Base-by-base conservation (phyloP, 345 rosid genomes). In the Eucalyptus fibrosa region DNA sequence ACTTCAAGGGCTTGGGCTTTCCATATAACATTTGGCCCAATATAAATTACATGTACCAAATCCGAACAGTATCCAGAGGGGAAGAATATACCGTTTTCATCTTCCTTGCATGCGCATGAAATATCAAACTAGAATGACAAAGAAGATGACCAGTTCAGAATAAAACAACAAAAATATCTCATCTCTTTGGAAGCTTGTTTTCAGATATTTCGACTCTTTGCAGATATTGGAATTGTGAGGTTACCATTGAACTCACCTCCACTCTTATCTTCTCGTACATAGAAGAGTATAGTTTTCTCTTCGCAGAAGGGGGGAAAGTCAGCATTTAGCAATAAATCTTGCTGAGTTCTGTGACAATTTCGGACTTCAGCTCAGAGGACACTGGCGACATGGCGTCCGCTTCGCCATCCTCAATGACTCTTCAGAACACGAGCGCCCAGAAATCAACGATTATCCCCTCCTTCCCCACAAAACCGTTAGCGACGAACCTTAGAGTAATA, bases 381-480 rank as follows among this genome's bases (percentile, higher is more conserved):
- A 69, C 42, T 9, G 81, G 81, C 81, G 4, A 37, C 82, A 37
- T 72, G 82, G 82, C 28, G 14, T 40, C 67, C 21, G 51, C 92
- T 83, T 88, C 95, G 13, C 88, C 92, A 44, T 89, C 91, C 62
- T 83, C 92, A 4, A 90, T 87, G 23, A 88, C 91, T 18, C 42
- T 92, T 80, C 91, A 88, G 90, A 86, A 87, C 67, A 65, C 26
- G 89, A 89, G 53, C 69, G 62, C 89, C 59, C 45, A 44, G 50
- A 30, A 86, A 83, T n/a, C 56, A 50, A 89, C 60, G 51, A 72
- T 91, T 77, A 23, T 88, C 62, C 88, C 90, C 89, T 90, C 65
- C 5, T 77, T 82, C 34, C 55, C 88, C 8, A 88, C 21, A 18
- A 90, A 88, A 86, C n/a, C 87, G 5, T n/a, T 87, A 51, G 81